A percentile compares a stretch with the other conserved stretches of the same genome.
These are phyloP conservation scores for Pythium vanterpoolii DNA, from an alignment of 352 stramenopile genomes.

Conservation along the genomic window DNA sequence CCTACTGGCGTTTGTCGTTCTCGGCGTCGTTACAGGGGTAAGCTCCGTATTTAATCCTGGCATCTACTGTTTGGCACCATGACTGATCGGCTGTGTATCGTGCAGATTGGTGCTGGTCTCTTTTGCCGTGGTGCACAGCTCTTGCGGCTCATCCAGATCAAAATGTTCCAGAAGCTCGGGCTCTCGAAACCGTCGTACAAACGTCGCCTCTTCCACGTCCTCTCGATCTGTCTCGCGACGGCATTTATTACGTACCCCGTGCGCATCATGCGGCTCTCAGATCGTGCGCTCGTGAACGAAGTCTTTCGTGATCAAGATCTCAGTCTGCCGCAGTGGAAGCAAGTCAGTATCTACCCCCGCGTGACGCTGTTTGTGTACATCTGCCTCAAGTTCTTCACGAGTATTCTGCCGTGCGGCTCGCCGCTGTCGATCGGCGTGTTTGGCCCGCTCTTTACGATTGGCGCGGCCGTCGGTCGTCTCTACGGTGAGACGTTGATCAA, in stretches of 20 bases:
- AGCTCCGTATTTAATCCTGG: constrained; percentile 4
- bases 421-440: constrained; percentile 80
- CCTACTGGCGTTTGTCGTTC: constrained; percentile 65
- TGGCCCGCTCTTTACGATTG: constrained; percentile 79
- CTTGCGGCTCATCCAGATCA: constrained; percentile 44
- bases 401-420: constrained; percentile 64
- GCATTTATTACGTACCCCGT: constrained; percentile 64
- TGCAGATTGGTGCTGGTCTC: constrained; percentile 53
- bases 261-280: constrained; percentile 66
- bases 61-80: too few relatives aligned
- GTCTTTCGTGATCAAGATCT: constrained; percentile 64
- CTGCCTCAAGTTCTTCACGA: constrained; percentile 66
- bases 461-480: constrained; percentile 62
- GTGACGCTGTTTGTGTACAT: constrained; percentile 71
- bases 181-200: constrained; percentile 52
- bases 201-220: constrained; percentile 51
- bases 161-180: constrained; percentile 49
- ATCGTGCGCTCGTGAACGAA: constrained; percentile 72
- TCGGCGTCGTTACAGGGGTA: constrained; percentile 69
- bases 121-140: constrained; percentile 56
- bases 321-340: constrained; percentile 57
- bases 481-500: constrained; percentile 80
- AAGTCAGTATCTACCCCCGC: constrained; percentile 52
- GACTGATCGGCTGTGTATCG: not conserved
- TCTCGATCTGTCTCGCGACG: constrained; percentile 59